Conservation (phyloP, 1,139 yeast species). For the Hansenula sp. region DNA sequence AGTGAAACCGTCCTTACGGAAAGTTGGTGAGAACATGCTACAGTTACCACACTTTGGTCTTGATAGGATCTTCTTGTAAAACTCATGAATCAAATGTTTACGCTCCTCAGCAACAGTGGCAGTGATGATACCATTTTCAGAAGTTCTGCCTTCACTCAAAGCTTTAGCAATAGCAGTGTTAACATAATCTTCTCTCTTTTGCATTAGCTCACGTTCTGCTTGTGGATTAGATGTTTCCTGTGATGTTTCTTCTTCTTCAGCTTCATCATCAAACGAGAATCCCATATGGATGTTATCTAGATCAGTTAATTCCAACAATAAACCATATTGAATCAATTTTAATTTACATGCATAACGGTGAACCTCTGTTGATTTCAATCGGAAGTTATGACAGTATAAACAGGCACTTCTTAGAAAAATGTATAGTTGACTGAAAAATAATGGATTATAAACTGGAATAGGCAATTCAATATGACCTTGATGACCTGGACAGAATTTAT, state of each 20-base stretch:
- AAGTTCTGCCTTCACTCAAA: slow-evolving; percentile 71
- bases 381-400: slow-evolving; percentile 85
- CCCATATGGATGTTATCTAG: slow-evolving; percentile 59
- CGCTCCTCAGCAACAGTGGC: slow-evolving; percentile 88
- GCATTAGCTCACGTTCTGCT: slow-evolving; percentile 39
- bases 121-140: slow-evolving; percentile 65
- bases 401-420: slow-evolving; percentile 81
- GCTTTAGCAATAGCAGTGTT: slow-evolving; percentile 67
- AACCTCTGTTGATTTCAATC: slow-evolving; percentile 61
- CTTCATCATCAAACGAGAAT: slow-evolving; percentile 32
- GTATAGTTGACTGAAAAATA: slow-evolving; percentile 89
- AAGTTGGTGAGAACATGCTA: slow-evolving; percentile 90
- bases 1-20: slow-evolving; percentile 91
- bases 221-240: slow-evolving; percentile 28
- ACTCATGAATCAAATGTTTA: slow-evolving; percentile 68
- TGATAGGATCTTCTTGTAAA: slow-evolving; percentile 66
- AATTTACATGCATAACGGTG: slow-evolving; percentile 79
- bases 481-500: slow-evolving; percentile 95
- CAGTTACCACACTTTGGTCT: slow-evolving; percentile 94
- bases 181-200: slow-evolving; percentile 69
- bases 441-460: slow-evolving; percentile 90
- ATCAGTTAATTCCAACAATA: slow-evolving; percentile 72
- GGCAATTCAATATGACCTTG: slow-evolving; percentile 98
- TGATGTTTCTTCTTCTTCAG: slow-evolving; percentile 31
- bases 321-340: slow-evolving; percentile 81